phyloP scores from a whole-genome alignment of 2,329 filamentous ascomycete species.

The Ceratocystis cacaofunesta region DNA sequence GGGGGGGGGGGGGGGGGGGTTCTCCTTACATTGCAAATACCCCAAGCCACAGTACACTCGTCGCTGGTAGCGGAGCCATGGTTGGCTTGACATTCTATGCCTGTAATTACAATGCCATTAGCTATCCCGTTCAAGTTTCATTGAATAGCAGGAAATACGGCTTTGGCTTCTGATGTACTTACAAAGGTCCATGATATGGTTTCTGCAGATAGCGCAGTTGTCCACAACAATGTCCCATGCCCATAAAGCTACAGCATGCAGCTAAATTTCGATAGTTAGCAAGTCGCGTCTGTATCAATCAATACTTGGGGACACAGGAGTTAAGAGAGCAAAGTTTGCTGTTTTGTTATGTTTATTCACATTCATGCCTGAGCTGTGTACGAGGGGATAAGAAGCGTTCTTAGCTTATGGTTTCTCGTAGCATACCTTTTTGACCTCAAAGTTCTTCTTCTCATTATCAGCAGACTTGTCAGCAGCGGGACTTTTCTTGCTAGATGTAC shows the following conservation, averaged over 20 bases:
- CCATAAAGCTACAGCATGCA: slow-evolving; percentile 82
- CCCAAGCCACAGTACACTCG: slow-evolving; percentile 97
- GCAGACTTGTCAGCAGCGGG: slow-evolving; percentile 35
- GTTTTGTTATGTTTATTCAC: too few species aligned
- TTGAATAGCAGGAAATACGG: too few species aligned
- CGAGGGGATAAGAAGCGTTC: too few species aligned
- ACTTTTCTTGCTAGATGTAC: slow-evolving; percentile 33
- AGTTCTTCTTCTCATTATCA: slow-evolving; percentile 72
- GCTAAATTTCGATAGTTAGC: slow-evolving; percentile 9
- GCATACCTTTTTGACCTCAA: slow-evolving; percentile 92
- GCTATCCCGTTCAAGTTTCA: neutral
- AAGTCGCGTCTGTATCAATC: neutral
- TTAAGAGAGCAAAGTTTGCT: too few species aligned
- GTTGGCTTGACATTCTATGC: slow-evolving; percentile 97
- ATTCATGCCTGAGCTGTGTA: too few species aligned
- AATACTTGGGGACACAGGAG: too few species aligned
- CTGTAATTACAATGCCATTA: slow-evolving; percentile 28
- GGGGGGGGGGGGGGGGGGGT: slow-evolving; percentile 24
- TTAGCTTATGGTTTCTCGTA: neutral
- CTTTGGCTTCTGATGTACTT: slow-evolving; percentile 24
- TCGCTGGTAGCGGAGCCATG: slow-evolving; percentile 94
- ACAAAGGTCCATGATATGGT: slow-evolving; percentile 99
- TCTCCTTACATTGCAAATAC: slow-evolving; percentile 80
- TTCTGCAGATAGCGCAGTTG: slow-evolving; percentile 97
- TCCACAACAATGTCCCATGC: slow-evolving; percentile 99